phyloP scores from a whole-genome alignment of 306 rosid genomes.

The Prunus salicina region DNA sequence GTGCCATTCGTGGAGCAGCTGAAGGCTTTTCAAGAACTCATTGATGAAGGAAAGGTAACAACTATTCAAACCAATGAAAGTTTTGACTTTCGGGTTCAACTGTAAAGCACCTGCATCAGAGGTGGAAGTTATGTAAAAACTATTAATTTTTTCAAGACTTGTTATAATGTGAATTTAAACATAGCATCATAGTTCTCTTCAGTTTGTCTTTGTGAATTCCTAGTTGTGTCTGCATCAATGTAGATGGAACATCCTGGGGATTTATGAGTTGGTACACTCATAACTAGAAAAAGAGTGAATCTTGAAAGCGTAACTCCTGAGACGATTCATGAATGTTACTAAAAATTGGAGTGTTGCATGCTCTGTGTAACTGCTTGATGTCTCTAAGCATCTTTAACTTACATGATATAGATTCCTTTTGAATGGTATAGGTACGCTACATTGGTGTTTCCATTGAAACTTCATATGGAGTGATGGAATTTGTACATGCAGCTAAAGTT shows the following conservation, averaged over 20 bases:
- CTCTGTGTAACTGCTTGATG: neutral
- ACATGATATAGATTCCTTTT: neutral
- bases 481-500: constrained; percentile 70
- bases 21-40: constrained; percentile 83
- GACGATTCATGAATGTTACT: neutral
- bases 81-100: constrained; percentile 10
- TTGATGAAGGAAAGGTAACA: constrained; percentile 87
- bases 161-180: neutral
- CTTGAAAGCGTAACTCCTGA: neutral
- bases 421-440: constrained; percentile 61
- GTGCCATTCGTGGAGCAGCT: constrained; percentile 89
- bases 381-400: constrained; percentile 12
- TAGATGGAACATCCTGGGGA: neutral
- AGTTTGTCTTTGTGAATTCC: neutral
- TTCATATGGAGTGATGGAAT: constrained; percentile 96
- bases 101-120: neutral
- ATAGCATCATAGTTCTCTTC: neutral
- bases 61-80: neutral
- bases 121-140: neutral
- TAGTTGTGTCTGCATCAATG: neutral
- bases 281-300: neutral
- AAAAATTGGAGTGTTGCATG: neutral
- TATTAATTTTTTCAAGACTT: neutral
- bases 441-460: constrained; percentile 93
- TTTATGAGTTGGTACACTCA: neutral